A percentile compares a stretch with the other conserved stretches of the same genome.
Evolutionary conservation across 2,329 filamentous ascomycete species (phyloP).

Genomic region (Ceratocystis papillata): DNA sequence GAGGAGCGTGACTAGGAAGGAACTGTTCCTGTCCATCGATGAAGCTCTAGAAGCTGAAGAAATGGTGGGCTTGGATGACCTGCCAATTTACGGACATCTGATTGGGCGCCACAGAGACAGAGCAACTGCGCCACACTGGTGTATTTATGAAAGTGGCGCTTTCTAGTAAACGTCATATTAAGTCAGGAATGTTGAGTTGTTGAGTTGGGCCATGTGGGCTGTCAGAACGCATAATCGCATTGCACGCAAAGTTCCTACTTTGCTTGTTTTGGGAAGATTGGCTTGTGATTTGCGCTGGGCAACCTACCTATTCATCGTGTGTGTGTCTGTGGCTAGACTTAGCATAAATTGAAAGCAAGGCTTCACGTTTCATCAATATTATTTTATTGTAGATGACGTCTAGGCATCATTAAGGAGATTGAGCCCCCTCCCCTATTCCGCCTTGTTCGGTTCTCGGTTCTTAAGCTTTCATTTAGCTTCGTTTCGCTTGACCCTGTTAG

Average conservation of each 20-base stretch:
- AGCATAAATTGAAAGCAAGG: neutral
- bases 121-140: neutral
- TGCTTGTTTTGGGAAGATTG: neutral
- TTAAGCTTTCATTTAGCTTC: conserved; percentile 6
- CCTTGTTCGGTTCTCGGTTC: neutral
- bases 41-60: conserved; percentile 1
- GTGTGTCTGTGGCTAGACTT: neutral
- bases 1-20: neutral
- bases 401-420: neutral
- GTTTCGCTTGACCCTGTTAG: conserved; percentile 7
- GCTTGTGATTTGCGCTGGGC: neutral
- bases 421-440: neutral
- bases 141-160: neutral
- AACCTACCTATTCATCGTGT: neutral
- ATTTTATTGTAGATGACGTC: neutral
- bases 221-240: neutral
- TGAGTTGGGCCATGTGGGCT: neutral
- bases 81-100: neutral
- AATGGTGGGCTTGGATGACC: conserved; percentile 2
- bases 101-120: neutral
- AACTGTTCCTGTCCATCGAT: neutral
- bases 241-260: neutral
- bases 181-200: neutral
- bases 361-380: neutral
- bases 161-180: neutral